These are phyloP conservation scores for Alternaria rosae DNA, from an alignment of 2,329 filamentous ascomycete species.

Conservation along the genomic window DNA sequence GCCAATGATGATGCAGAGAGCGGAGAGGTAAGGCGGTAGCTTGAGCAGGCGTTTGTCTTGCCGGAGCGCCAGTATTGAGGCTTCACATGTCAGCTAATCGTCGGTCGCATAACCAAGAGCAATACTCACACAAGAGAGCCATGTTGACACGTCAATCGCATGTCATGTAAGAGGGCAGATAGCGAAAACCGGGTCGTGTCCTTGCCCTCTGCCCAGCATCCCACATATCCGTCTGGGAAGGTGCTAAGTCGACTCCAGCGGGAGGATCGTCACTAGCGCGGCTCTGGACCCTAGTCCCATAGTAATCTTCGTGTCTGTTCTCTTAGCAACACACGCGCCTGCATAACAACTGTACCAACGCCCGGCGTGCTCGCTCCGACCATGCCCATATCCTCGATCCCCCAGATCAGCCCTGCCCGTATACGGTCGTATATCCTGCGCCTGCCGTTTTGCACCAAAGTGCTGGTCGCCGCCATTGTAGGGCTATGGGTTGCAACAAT, in stretches of 20 bases:
- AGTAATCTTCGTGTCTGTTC: constrained; percentile 13
- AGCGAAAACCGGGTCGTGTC: constrained; percentile 16
- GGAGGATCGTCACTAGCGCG: constrained; percentile 26
- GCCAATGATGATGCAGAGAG: constrained; percentile 83
- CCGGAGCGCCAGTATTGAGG: constrained; percentile 72
- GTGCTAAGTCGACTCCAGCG: constrained; percentile 15
- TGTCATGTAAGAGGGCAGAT: constrained; percentile 4
- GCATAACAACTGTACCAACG: constrained; percentile 11
- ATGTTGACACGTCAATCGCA: constrained; percentile 30
- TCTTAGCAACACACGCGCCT: constrained; percentile 20
- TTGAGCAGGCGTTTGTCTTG: constrained; percentile 82
- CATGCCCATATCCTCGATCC: constrained; percentile 53
- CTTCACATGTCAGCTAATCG: constrained; percentile 39
- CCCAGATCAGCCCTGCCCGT: constrained; percentile 73
- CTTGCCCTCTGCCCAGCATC: constrained; percentile 22
- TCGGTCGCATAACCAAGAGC: not conserved
- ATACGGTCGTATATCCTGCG: constrained; percentile 82
- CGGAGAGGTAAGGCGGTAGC: constrained; percentile 85
- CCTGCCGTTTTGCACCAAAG: constrained; percentile 86
- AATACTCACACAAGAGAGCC: constrained; percentile 46
- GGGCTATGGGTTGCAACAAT: constrained; percentile 73
- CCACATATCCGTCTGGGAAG: constrained; percentile 19
- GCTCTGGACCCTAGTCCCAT: constrained; percentile 21
- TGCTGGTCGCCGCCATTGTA: constrained; percentile 71
- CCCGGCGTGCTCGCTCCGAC: constrained; percentile 20